A percentile compares a stretch with the other conserved stretches of the same genome.
These are phyloP conservation scores for Cotoneaster glaucophyllus DNA, from an alignment of 306 rosid genomes.

Conservation along the genomic window DNA sequence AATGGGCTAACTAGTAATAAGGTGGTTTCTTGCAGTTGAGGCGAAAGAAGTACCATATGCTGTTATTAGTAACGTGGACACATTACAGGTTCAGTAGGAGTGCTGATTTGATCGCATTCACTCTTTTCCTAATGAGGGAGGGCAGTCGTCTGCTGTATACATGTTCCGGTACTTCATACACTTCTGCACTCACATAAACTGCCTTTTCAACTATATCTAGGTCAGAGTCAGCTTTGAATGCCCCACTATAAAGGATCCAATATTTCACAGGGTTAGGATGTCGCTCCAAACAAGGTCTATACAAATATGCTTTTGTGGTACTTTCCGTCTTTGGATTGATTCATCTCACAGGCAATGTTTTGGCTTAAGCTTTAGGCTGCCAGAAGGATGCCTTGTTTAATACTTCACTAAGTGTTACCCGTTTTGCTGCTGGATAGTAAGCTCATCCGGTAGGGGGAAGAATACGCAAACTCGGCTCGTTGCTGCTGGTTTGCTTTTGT, in stretches of 20 bases:
- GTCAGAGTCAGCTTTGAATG: constrained; percentile 73
- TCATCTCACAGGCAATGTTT: constrained; percentile 68
- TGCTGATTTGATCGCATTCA: constrained; percentile 4
- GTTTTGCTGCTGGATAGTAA: constrained; percentile 6
- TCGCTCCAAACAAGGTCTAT: constrained; percentile 90
- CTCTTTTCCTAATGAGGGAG: no score
- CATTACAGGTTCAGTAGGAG: constrained; percentile 25
- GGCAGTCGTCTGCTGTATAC: neutral
- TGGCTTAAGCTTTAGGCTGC: constrained; percentile 74
- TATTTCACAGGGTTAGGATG: constrained; percentile 85
- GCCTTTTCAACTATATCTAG: constrained; percentile 32
- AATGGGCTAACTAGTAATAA: no score
- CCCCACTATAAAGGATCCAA: constrained; percentile 50
- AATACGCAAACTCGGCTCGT: neutral
- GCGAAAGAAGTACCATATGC: constrained; percentile 28
- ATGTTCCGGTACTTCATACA: neutral
- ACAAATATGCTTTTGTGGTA: neutral
- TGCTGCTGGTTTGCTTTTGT: neutral
- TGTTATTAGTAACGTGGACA: constrained; percentile 20
- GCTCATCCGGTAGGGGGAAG: no score
- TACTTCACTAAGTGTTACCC: constrained; percentile 2
- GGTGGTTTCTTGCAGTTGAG: constrained; percentile 36
- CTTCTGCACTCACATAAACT: neutral
- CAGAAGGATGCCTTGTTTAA: constrained; percentile 49
- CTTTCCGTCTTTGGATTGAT: neutral